phyloP scores from a whole-genome alignment of 169 alveolate genomes.

The Eimeria praecox region DNA sequence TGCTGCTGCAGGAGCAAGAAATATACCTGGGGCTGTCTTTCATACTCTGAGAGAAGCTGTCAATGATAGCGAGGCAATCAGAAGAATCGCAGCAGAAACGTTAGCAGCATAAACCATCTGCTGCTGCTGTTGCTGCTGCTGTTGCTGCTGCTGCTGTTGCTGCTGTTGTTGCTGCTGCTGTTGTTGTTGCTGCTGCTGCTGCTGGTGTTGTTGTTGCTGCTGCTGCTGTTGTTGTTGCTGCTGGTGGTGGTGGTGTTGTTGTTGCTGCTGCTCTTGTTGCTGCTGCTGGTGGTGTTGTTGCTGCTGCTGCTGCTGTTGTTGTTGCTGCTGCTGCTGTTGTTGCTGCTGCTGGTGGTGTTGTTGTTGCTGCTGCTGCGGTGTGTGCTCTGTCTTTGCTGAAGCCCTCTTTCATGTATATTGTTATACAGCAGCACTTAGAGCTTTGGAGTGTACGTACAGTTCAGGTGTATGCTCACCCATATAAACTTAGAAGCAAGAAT shows the following conservation, averaged over 20 bases:
- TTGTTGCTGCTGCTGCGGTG: conserved; percentile 88
- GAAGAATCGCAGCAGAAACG: conserved; percentile 26
- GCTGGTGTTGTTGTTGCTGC: conserved; percentile 87
- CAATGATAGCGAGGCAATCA: neutral
- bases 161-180: conserved; percentile 88
- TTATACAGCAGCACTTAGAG: no score
- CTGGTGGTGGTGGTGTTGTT: no score
- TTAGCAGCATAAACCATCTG: conserved; percentile 76
- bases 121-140: conserved; percentile 85
- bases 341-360: conserved; percentile 88
- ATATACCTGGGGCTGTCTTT: neutral
- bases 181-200: conserved; percentile 89
- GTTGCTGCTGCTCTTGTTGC: no score
- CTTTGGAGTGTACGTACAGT: no score
- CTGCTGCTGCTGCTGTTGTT: conserved; percentile 89
- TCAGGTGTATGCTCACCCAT: no score
- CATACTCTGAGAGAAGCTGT: neutral
- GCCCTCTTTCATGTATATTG: no score
- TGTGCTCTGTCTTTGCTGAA: no score
- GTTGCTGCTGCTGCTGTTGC: conserved; percentile 81
- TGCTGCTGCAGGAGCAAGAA: neutral
- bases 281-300: conserved; percentile 87
- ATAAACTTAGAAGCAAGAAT: no score
- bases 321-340: conserved; percentile 87
- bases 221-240: conserved; percentile 88